phyloP scores from a whole-genome alignment of 164 flowering plant species.

The Pachysandra terminalis region DNA sequence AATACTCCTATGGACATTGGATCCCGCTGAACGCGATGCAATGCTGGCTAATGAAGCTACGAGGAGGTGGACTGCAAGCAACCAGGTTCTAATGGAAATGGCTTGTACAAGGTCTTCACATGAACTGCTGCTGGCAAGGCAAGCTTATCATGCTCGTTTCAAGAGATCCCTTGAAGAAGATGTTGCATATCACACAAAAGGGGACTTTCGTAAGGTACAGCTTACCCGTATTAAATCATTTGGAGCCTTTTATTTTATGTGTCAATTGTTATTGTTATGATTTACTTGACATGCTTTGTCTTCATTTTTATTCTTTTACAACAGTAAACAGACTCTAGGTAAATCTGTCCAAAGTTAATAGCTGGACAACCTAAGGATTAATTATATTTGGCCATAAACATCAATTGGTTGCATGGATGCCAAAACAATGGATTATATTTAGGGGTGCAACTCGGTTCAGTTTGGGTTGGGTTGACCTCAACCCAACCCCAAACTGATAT shows the following conservation, averaged over 20 bases:
- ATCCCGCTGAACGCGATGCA: constrained; percentile 79
- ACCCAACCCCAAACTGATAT: too few species aligned
- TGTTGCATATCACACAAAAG: constrained; percentile 63
- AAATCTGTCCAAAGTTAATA: neutral
- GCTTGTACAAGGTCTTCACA: constrained; percentile 66
- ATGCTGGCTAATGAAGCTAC: constrained; percentile 59
- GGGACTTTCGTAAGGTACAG: constrained; percentile 68
- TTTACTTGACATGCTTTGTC: neutral
- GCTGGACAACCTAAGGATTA: neutral
- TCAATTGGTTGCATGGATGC: neutral
- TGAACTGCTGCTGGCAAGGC: constrained; percentile 48
- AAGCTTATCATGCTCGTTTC: constrained; percentile 66
- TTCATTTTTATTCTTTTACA: too few species aligned
- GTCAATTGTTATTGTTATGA: neutral
- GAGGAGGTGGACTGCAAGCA: constrained; percentile 41
- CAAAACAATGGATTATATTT: neutral
- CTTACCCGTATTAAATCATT: neutral
- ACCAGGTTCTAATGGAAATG: constrained; percentile 62
- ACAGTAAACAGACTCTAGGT: neutral
- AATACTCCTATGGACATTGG: constrained; percentile 59
- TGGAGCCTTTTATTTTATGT: neutral
- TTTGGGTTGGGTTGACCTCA: too few species aligned
- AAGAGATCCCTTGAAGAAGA: constrained; percentile 86
- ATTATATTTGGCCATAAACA: neutral
- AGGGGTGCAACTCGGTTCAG: too few species aligned